Evolutionary conservation across 1,284 basidiomycete genomes (phyloP).

Genomic region (Microbotryum intermedium): DNA sequence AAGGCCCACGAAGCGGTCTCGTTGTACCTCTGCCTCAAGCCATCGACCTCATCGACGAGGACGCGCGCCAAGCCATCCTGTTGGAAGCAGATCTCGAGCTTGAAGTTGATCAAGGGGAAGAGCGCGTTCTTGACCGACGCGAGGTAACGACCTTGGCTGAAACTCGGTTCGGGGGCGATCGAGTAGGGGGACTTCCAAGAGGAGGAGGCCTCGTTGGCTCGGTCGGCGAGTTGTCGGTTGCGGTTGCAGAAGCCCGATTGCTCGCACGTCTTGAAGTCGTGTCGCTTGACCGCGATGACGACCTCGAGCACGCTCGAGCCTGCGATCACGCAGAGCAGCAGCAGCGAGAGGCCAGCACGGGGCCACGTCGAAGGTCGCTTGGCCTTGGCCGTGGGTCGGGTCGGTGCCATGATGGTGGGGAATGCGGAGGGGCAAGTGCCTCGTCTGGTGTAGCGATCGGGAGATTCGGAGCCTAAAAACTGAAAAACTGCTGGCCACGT

Average conservation of each 20-base stretch:
- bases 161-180: constrained; percentile 52
- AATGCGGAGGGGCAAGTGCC: not conserved
- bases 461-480: too few relatives aligned
- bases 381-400: not conserved
- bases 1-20: constrained; percentile 82
- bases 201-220: constrained; percentile 34
- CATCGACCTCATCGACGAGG: constrained; percentile 72
- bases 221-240: constrained; percentile 64
- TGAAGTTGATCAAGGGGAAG: constrained; percentile 72
- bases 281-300: constrained; percentile 42
- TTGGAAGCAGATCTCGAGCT: constrained; percentile 52
- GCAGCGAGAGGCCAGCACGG: not conserved
- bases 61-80: constrained; percentile 68
- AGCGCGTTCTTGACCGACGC: constrained; percentile 64
- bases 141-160: constrained; percentile 54
- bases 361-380: not conserved
- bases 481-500: too few relatives aligned
- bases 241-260: constrained; percentile 85
- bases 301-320: too few relatives aligned
- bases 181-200: constrained; percentile 78
- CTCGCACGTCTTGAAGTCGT: constrained; percentile 84
- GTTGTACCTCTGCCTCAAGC: constrained; percentile 71
- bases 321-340: not conserved
- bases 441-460: too few relatives aligned
- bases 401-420: not conserved